Base-by-base conservation (phyloP, 345 rosid species). In the Brassica incana region DNA sequence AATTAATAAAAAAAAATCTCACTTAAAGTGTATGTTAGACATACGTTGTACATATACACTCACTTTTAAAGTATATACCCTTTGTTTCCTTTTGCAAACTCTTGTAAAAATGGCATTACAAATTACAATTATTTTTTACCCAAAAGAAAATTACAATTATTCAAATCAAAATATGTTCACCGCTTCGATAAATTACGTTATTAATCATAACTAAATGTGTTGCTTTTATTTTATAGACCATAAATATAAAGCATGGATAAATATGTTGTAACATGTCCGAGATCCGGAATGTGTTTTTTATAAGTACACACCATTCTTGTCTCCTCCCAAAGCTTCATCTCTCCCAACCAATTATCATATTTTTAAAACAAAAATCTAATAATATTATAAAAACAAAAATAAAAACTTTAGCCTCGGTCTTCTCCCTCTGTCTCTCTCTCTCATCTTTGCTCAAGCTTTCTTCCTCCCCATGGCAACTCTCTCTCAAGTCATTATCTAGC, bases 251-350 rank as follows among this genome's bases (percentile, higher is more conserved):
- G 64, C 62, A 73, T 33, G 71, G 82, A 73, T 84, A 86, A 71
- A 82, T 82, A 82, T 74, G 79, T 74, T 65, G n/a, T 79, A 75
- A 71, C 85, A 77, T 84, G 88, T 80, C 85, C 73, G 81, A 77
- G 84, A 70, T 80, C 81, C 74, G 79, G 82, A 78, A 65, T 76
- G 85, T 14, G 80, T 78, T 69, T 83, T 27, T 27, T 27, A 2
- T 27, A 27, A 27, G 30, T 27, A 27, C 30, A 27, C 30, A 27
- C 29, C 29, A 27, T 27, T 27, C 30, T 27, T 73, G 87, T 83
- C 83, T 81, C 79, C 78, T 82, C 79, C 70, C 60, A 74, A 78
- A 65, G 77, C 81, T 78, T 75, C 85, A 83, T 63, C 67, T 76
- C 69, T 73, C 72, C 68, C 59, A 32, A 30, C 58, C 78, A 48